Base-by-base conservation (phyloP, 306 rosid species). In the Abrus pulchellus region DNA sequence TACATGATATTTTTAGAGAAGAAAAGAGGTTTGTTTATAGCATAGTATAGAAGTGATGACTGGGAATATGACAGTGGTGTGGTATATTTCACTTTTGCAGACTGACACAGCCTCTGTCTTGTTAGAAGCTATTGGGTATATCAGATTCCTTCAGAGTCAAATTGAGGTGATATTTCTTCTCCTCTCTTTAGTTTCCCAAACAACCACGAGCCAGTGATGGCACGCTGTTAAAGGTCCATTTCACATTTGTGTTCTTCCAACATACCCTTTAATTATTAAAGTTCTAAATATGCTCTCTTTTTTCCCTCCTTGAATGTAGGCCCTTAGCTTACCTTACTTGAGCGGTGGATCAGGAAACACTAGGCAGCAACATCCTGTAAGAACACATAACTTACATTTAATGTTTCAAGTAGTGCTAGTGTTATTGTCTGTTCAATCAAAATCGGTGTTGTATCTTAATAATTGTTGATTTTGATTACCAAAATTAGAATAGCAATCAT, bases 41-140 rank as follows among this genome's bases (percentile, higher is more conserved):
- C 81, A 78, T 68, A 84, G 73, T 75, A 66, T 70, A 66, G 27
- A 78, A 76, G 66, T 73, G 50, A 54, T 45, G 83, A 80, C 74
- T 70, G 62, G 49, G 79, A 85, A 88, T 85, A 62, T 86, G 61
- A 85, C 79, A 81, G 86, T 79, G 85, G 81, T 83, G 81, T 85
- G 88, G 65, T 28, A 68, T 72, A 74, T 83, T 73, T 85, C 3
- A 72, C 89, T 91, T 90, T 90, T 92, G 84, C 97, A 96, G 99
- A 96, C 99, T 96, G 99, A 96, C 99, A 96, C 99, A 12, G 98
- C 99, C 66, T 96, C 99, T 82, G 99, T 96, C 82, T 90, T 96
- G 97, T 90, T 96, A 89, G 99, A 96, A 87, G 94, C 99, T 87
- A 87, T 96, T 89, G 98, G 97, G 62, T 96, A 96, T 87, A 90